Conservation (phyloP, 2,329 filamentous ascomycete species). For the Elsinoe batatas region DNA sequence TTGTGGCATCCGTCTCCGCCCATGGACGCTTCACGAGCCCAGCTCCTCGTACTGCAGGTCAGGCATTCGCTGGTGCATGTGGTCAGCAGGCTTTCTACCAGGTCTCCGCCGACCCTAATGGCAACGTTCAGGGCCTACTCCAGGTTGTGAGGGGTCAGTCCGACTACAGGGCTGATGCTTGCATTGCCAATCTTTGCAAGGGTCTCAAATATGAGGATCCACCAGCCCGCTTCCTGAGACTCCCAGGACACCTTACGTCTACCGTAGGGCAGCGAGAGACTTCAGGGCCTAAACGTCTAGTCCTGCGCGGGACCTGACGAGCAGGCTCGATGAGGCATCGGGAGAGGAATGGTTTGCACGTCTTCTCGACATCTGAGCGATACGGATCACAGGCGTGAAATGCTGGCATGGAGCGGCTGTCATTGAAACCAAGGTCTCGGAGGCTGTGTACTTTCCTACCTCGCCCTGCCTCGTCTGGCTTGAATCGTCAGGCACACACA, state of each 20-base stretch:
- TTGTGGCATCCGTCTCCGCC: slow-evolving; percentile 39
- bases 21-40: slow-evolving; percentile 46
- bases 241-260: neutral
- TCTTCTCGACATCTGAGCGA: too few species aligned
- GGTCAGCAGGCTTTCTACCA: slow-evolving; percentile 46
- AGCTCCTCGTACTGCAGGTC: slow-evolving; percentile 40
- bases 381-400: too few species aligned
- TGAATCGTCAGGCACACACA: too few species aligned
- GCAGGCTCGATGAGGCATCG: too few species aligned
- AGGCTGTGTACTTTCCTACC: too few species aligned
- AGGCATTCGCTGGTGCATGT: slow-evolving; percentile 36
- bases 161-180: slow-evolving; percentile 40
- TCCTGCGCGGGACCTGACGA: too few species aligned
- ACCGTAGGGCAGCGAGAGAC: neutral
- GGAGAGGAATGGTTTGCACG: too few species aligned
- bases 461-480: too few species aligned
- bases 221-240: neutral
- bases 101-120: slow-evolving; percentile 38
- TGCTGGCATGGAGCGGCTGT: too few species aligned
- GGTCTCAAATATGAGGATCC: slow-evolving; percentile 46
- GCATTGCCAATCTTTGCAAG: slow-evolving; percentile 49
- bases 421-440: too few species aligned
- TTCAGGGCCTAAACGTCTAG: neutral
- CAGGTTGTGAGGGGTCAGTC: slow-evolving; percentile 39
- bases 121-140: slow-evolving; percentile 48